Evolutionary conservation across 2,329 filamentous ascomycete species (phyloP).

Genomic region (Scleromitrula shiraiana): DNA sequence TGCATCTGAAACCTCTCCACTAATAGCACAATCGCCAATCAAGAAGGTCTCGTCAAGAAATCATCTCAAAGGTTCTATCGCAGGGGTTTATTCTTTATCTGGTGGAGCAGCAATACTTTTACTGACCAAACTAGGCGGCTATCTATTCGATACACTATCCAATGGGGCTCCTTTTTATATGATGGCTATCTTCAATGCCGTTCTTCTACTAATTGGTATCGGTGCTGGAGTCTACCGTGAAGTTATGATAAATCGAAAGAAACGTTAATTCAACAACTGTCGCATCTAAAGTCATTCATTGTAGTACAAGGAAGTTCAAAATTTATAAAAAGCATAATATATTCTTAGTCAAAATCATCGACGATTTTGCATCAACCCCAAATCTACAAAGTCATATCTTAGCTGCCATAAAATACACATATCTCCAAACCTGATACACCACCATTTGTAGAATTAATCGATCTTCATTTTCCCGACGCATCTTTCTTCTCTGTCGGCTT

Average conservation of each 20-base stretch:
- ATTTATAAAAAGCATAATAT: no score
- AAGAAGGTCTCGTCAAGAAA: constrained; percentile 19
- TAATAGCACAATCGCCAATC: constrained; percentile 24
- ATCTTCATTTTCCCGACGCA: no score
- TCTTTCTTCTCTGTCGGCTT: no score
- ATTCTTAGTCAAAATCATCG: no score
- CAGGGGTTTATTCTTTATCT: constrained; percentile 85
- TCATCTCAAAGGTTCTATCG: constrained; percentile 81
- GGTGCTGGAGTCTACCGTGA: constrained; percentile 26
- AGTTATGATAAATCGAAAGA: constrained; percentile 12
- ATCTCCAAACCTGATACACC: no score
- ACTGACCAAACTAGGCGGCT: constrained; percentile 84
- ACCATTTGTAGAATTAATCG: no score
- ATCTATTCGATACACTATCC: constrained; percentile 69
- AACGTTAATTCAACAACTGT: no score
- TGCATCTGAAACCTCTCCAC: constrained; percentile 20
- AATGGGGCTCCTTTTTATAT: constrained; percentile 84
- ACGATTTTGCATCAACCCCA: no score
- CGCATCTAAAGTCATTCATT: no score
- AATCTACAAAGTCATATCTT: no score
- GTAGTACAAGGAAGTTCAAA: no score
- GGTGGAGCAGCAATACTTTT: constrained; percentile 85
- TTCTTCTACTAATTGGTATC: constrained; percentile 49
- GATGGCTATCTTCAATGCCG: constrained; percentile 80
- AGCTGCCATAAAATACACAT: no score